Evolutionary conservation across 2,329 filamentous ascomycete genomes (phyloP), one percentile per base, ranked within the genome.

Genomic region (Thelonectria olida): DNA sequence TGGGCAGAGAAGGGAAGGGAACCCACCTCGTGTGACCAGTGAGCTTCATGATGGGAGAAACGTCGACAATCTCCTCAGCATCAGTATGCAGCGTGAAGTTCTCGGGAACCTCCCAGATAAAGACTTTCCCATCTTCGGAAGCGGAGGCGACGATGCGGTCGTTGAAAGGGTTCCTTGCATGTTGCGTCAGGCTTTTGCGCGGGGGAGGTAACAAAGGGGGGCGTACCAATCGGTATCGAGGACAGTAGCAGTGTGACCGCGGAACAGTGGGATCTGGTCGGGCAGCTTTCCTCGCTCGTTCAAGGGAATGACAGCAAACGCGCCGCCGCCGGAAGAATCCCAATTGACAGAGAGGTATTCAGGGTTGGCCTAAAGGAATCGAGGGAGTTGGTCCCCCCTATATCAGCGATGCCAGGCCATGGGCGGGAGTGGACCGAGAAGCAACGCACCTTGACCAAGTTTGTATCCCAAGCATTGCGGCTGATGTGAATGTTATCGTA

Each of bases 391-490:
- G 6, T 7, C 6, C 15, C 38, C 38, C 65, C 65, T 64, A 54
- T 62, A 69, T 71, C 68, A 69, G 71, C 70, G 62, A 68, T 61
- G n/a, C 61, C 49, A 58, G 53, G 49, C 59, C 67, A 63, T 61
- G 19, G 62, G 34, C 45, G 31, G 42, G 55, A 57, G 55, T 60
- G 31, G 15, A 28, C 57, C 64, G 52, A 55, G 61, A 54, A 45
- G 51, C 28, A 62, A 68, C 85, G 78, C 79, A 96, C 93, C 90
- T 98, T 98, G 82, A 98, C 87, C 75, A 99, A 84, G 82, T 99
- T 99, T 74, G 94, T 97, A 80, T 99, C 96, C 96, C 96, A 99
- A 57, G 96, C 96, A 89, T 99, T 99, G 80, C 91, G 92, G 75
- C 93, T 97, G 80, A 99, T 93, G 77, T 93, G 92, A 71, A 99